A percentile compares a stretch with the other conserved stretches of the same genome.
phyloP scores from a whole-genome alignment of 345 rosid genomes.

The Streptanthus diversifolius region DNA sequence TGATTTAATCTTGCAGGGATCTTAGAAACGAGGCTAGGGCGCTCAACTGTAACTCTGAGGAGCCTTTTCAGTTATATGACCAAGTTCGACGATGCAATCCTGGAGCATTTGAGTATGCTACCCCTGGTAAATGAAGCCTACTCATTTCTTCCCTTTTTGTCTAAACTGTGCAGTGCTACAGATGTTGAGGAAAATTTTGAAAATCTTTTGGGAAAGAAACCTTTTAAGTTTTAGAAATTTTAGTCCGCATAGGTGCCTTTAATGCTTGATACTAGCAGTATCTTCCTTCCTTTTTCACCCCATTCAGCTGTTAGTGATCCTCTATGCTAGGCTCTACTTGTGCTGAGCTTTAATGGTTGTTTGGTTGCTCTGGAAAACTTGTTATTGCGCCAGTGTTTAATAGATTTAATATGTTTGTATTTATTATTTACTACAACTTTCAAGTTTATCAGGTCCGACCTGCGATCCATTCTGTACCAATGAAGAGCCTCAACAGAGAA shows the following conservation, averaged over 20 bases:
- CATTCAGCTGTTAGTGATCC: conserved; percentile 12
- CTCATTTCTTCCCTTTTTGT: conserved; percentile 20
- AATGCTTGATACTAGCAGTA: conserved; percentile 21
- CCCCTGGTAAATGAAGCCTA: conserved; percentile 66
- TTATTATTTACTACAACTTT: conserved; percentile 60
- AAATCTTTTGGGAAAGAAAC: conserved; percentile 1
- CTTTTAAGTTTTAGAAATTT: neutral
- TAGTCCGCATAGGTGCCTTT: conserved; percentile 17
- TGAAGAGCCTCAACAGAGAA: conserved; percentile 48
- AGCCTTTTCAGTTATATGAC: conserved; percentile 55
- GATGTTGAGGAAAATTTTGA: neutral
- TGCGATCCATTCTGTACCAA: conserved; percentile 46
- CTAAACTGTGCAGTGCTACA: neutral
- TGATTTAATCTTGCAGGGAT: conserved; percentile 46
- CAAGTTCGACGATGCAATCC: conserved; percentile 64
- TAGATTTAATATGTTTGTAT: conserved; percentile 22
- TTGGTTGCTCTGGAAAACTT: neutral
- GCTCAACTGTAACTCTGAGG: conserved; percentile 32
- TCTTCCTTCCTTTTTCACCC: conserved; percentile 16
- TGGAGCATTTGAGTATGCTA: conserved; percentile 79
- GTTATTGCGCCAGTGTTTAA: conserved; percentile 2
- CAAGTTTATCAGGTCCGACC: conserved; percentile 69
- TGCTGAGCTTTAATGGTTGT: conserved; percentile 10
- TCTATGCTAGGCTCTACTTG: conserved; percentile 8
- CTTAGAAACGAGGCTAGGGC: conserved; percentile 51